Percentiles rank a stretch among this genome's conserved stretches.
phyloP scores from a whole-genome alignment of 371 early-diverging fungal species.

The Mortierella sp. region DNA sequence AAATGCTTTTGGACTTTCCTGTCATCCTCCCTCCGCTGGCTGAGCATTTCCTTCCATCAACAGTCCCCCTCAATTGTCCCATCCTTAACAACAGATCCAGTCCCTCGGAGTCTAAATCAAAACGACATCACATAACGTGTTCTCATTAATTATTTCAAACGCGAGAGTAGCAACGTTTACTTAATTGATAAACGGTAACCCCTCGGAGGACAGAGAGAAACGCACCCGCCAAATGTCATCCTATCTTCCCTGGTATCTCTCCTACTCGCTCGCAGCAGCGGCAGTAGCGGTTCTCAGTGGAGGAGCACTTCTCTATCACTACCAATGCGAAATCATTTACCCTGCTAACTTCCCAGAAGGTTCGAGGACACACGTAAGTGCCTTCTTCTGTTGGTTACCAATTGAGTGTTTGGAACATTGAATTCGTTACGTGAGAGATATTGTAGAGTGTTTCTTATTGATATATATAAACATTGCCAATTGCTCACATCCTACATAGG shows the following conservation, averaged over 20 bases:
- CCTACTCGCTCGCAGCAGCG: slow-evolving; percentile 58
- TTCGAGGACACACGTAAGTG: slow-evolving; percentile 74
- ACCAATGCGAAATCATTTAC: slow-evolving; percentile 89
- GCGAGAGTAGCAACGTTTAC: too few relatives aligned
- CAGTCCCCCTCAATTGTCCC: too few relatives aligned
- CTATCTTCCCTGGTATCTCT: slow-evolving; percentile 57
- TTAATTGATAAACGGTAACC: too few relatives aligned
- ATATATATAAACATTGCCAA: not conserved
- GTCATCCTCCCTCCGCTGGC: too few relatives aligned
- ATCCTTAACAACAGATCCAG: too few relatives aligned
- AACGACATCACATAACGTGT: too few relatives aligned
- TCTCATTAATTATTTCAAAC: too few relatives aligned
- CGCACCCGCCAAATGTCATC: slow-evolving; percentile 16
- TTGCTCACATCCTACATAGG: slow-evolving; percentile 54
- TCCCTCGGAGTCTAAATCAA: too few relatives aligned
- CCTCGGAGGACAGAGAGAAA: too few relatives aligned
- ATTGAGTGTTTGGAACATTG: too few relatives aligned
- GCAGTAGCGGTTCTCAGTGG: slow-evolving; percentile 61
- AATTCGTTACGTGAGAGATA: not conserved
- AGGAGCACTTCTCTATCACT: slow-evolving; percentile 73
- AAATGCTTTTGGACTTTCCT: too few relatives aligned
- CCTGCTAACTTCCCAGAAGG: slow-evolving; percentile 85
- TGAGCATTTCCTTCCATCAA: too few relatives aligned
- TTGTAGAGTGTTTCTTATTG: not conserved
- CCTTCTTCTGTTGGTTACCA: not conserved